Evolutionary conservation across 129 eudicot genomes (phyloP).

Genomic region (Flaveria sonorensis): DNA sequence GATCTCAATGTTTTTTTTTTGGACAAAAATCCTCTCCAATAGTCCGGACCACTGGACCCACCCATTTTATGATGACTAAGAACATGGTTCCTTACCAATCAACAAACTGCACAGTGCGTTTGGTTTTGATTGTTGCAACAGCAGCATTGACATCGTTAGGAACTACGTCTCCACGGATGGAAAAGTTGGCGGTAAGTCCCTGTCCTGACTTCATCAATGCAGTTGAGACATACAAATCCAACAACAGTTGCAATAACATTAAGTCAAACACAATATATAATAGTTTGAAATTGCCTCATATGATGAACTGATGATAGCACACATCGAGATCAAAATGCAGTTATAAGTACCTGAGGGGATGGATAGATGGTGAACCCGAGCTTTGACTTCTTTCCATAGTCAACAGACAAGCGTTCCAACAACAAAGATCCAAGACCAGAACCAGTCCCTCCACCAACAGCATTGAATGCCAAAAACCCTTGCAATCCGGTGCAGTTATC

Average conservation of each 20-base stretch:
- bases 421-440: constrained; percentile 98
- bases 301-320: neutral
- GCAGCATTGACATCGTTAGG: constrained; percentile 94
- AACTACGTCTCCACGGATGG: constrained; percentile 86
- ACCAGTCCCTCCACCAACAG: constrained; percentile 99
- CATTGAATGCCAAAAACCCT: constrained; percentile 92
- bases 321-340: constrained; percentile 7
- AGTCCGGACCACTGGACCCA: neutral
- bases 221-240: constrained; percentile 64
- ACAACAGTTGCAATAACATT: neutral
- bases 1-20: too few relatives aligned
- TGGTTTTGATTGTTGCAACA: constrained; percentile 84
- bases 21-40: too few relatives aligned
- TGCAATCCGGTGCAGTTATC: constrained; percentile 98
- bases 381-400: constrained; percentile 97
- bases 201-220: too few relatives aligned
- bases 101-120: constrained; percentile 85
- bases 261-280: neutral
- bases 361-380: constrained; percentile 98
- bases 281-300: neutral
- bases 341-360: constrained; percentile 79
- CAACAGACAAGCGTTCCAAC: constrained; percentile 94
- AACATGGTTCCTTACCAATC: constrained; percentile 67
- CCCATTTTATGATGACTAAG: neutral
- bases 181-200: too few relatives aligned